Evolutionary conservation across 176 grass and related monocot species (phyloP).

Genomic region (Avena sativa): DNA sequence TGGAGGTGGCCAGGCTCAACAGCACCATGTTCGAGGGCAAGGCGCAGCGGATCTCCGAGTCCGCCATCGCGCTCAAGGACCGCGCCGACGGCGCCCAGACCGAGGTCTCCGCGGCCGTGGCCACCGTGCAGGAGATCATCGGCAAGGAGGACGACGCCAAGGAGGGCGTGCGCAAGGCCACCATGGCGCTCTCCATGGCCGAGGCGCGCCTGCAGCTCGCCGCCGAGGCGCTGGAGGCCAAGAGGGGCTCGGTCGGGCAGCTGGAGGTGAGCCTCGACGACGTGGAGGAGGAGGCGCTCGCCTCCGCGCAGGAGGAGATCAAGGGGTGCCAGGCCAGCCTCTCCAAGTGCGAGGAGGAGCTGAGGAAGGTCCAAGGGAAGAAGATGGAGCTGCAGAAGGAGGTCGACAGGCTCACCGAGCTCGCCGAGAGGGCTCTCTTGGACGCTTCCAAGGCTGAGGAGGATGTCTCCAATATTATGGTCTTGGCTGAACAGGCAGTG

Average conservation of each 20-base stretch:
- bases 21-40: slow-evolving; percentile 94
- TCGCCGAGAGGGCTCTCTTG: slow-evolving; percentile 73
- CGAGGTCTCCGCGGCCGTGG: slow-evolving; percentile 62
- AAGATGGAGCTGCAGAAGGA: slow-evolving; percentile 79
- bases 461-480: slow-evolving; percentile 93
- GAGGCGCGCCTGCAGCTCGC: slow-evolving; percentile 82
- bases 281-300: slow-evolving; percentile 70
- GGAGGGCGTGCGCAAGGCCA: slow-evolving; percentile 72
- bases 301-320: slow-evolving; percentile 62
- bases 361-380: slow-evolving; percentile 55
- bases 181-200: slow-evolving; percentile 89
- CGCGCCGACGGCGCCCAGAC: slow-evolving; percentile 55
- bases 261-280: slow-evolving; percentile 50
- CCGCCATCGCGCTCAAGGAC: slow-evolving; percentile 87
- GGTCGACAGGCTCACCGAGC: slow-evolving; percentile 78
- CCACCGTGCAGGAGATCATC: slow-evolving; percentile 74
- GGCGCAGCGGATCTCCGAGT: slow-evolving; percentile 82
- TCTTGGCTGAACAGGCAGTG: slow-evolving; percentile 91
- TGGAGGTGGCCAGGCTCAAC: slow-evolving; percentile 75
- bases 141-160: slow-evolving; percentile 71
- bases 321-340: slow-evolving; percentile 53
- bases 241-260: slow-evolving; percentile 44
- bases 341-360: slow-evolving; percentile 58
- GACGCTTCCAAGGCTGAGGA: slow-evolving; percentile 87
- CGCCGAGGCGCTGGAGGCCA: slow-evolving; percentile 50